Evolutionary conservation across 116 monocot genomes (phyloP), one percentile per base, ranked within the genome.

Genomic region (Phalaenopsis hybrid): DNA sequence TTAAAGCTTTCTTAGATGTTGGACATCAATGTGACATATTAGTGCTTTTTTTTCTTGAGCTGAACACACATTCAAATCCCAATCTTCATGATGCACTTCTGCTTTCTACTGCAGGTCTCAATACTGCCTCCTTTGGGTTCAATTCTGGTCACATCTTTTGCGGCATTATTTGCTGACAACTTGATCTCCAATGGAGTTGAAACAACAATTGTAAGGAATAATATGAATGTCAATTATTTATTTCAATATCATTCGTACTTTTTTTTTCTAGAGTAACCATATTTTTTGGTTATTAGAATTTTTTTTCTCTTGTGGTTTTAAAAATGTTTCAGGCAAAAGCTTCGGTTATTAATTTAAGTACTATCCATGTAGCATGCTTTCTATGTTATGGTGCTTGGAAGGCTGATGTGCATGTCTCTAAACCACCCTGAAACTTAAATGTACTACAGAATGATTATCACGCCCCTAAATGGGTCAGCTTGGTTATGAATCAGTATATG

Each of bases 101-200:
- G 23, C 11, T 31, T 81, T 5, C 76, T 50, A 15, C 77, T 91
- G 3, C 84, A 99, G 99, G 99, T 95, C 61, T 92, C 99, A 44
- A 85, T 99, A 59, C 87, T 99, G 18, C 99, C 99, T 85, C 83
- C 99, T 49, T 77, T 95, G 85, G 93, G 88, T 86, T 95, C 99
- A 86, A 88, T 99, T 86, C 49, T 99, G 75, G 68, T 95, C 77
- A 95, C 93, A 72, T 93, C 93, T 77, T 67, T 99, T 78, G 93
- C 99, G 50, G 90, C 99, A 74, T 89, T 92, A 79, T 91, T 99
- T 78, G 99, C 99, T 81, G 99, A 99, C 82, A 92, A 91, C 78
- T 86, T 99, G 76, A 93, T 99, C 79, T 87, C 93, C 51, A 90
- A 77, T 16, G 98, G 99, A 83, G 87, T 93, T 82, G 92, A 91